Conservation (phyloP, 192 early-diverging fungal genomes). For the Coemansia brasiliensis region DNA sequence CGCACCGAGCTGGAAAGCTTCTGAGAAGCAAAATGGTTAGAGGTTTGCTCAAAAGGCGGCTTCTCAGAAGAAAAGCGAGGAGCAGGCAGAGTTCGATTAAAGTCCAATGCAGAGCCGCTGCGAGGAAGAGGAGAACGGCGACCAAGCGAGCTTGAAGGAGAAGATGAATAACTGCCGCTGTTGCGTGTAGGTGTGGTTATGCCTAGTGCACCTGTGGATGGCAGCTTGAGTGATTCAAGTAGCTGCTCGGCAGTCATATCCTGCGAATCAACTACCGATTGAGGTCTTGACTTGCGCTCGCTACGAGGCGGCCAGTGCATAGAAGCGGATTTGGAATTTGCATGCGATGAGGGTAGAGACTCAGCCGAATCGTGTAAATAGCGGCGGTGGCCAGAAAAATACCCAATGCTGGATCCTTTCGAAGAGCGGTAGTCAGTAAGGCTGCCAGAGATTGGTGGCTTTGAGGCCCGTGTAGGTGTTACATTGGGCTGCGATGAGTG, state of each 20-base stretch:
- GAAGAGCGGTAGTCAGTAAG: background rate
- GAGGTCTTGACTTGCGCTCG: slow-evolving; percentile 19
- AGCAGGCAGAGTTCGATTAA: slow-evolving; percentile 14
- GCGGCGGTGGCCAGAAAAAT: slow-evolving; percentile 27
- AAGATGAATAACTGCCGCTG: background rate
- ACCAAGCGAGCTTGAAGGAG: slow-evolving; percentile 21
- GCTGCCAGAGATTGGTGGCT: background rate
- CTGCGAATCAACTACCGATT: slow-evolving; percentile 14
- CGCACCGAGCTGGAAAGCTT: background rate
- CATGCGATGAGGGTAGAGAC: background rate
- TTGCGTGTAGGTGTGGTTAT: slow-evolving; percentile 13
- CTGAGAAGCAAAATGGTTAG: background rate
- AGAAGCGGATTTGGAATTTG: slow-evolving; percentile 6
- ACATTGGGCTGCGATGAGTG: slow-evolving; percentile 8
- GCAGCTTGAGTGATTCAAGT: slow-evolving; percentile 47
- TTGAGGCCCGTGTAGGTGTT: slow-evolving; percentile 1
- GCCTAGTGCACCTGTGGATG: slow-evolving; percentile 6
- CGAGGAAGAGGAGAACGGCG: slow-evolving; percentile 37
- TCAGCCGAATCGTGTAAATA: background rate
- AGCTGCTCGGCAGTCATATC: slow-evolving; percentile 51
- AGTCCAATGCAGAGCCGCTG: slow-evolving; percentile 30
- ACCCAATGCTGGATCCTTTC: slow-evolving; percentile 25
- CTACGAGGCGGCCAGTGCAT: slow-evolving; percentile 36
- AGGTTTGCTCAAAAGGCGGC: too few relatives aligned
- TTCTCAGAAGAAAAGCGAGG: background rate